phyloP scores from a whole-genome alignment of 176 grass and related monocot genomes.

The Dactylis glomerata region DNA sequence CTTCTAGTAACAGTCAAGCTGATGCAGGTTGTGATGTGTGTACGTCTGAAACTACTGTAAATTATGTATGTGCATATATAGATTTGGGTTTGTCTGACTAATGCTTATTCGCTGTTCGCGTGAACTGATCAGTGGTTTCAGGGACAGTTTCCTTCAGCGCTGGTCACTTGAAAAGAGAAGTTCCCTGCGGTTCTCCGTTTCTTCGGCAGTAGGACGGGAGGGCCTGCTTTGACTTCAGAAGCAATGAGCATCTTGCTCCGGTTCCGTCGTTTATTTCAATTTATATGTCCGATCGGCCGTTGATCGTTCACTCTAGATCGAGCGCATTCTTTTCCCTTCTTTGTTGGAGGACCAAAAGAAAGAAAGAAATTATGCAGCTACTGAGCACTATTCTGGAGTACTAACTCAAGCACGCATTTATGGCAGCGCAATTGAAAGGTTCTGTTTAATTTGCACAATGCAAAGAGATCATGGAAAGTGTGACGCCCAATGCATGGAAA shows the following conservation, averaged over 20 bases:
- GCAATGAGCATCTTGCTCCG: background rate
- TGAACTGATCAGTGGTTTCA: background rate
- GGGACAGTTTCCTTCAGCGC: background rate
- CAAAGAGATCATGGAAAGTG: too few relatives aligned
- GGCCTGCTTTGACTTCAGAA: background rate
- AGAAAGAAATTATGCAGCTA: background rate
- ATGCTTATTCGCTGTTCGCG: background rate
- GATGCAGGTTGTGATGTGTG: background rate
- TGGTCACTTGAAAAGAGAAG: background rate
- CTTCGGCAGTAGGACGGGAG: background rate
- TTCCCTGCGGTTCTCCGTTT: background rate
- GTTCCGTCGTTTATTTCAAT: background rate
- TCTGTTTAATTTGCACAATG: too few relatives aligned
- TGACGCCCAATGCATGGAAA: too few relatives aligned
- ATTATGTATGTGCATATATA: conserved; percentile 6
- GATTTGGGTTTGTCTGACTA: background rate
- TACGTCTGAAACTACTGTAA: conserved; percentile 17
- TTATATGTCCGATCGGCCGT: background rate
- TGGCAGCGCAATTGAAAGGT: background rate
- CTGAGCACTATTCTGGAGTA: background rate
- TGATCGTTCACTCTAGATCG: background rate
- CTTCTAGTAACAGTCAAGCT: background rate
- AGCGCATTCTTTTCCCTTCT: background rate
- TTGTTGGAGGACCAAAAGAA: background rate
- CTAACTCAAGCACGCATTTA: background rate